Evolutionary conservation across 2,329 filamentous ascomycete genomes (phyloP), one percentile per base, ranked within the genome.

Genomic region (Trichoderma aggressivum): DNA sequence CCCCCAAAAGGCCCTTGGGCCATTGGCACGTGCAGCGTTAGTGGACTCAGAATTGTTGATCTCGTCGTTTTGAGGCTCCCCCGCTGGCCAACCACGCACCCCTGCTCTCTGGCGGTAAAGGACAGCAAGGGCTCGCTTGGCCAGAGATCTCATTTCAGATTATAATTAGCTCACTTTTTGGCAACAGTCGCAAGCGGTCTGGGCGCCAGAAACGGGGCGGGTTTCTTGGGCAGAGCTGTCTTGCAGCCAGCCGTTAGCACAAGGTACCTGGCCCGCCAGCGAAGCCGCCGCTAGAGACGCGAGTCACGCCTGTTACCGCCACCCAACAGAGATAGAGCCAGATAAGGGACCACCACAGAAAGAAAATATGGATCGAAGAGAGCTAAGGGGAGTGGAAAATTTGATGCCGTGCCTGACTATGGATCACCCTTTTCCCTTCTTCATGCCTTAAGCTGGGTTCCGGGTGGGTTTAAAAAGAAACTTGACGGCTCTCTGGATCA

Each of bases 341-440:
- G 66, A 69, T 69, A 69, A 69, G 63, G 62, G 65, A 69, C 56
- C 56, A 69, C 39, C 56, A 61, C 66, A 69, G 55, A 60, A 69
- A 69, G 55, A 60, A 69, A 69, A 60, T 53, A 53, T 69, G 66
- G 66, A 69, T 53, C 66, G 32, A 36, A 36, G 18, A 36, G 18
- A 21, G 66, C 56, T 26, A 69, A 58, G 56, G 55, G 39, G 55
- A 69, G 56, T 61, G 66, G 66, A 69, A 69, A 69, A 69, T 69
- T 69, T 69, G 66, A 69, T 61, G 43, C 66, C 55, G 55, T 69
- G 66, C 55, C 66, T 50, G 66, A 69, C 66, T 69, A 69, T 69
- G 66, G 66, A 69, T 47, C 66, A 60, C 66, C 66, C 30, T 69
- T 24, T 32, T 61, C 36, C 34, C 39, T 60, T 61, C 39, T 61